Evolutionary conservation across 2,329 filamentous ascomycete species (phyloP).

Genomic region (Exophiala alcalophila): DNA sequence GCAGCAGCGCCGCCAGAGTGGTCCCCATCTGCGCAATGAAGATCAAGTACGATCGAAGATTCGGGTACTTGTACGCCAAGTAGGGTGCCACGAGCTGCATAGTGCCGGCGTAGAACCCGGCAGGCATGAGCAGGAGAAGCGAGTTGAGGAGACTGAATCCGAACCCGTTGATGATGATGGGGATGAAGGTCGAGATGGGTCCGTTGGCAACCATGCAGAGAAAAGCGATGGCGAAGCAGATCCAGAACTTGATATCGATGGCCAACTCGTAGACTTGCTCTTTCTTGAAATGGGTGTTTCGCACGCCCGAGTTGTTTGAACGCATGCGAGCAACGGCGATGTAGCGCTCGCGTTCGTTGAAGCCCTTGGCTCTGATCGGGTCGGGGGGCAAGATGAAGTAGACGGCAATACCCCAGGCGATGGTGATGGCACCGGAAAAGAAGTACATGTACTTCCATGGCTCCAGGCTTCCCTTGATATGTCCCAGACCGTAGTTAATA

Average conservation of each 20-base stretch:
- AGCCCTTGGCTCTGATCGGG: slow-evolving; percentile 65
- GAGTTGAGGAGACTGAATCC: slow-evolving; percentile 62
- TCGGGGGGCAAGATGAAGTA: slow-evolving; percentile 64
- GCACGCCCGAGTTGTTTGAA: slow-evolving; percentile 61
- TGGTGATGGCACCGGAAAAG: slow-evolving; percentile 60
- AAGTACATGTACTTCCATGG: slow-evolving; percentile 71
- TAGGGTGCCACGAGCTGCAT: slow-evolving; percentile 42
- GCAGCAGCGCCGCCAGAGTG: slow-evolving; percentile 41
- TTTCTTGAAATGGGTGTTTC: slow-evolving; percentile 59
- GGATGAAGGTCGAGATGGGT: slow-evolving; percentile 66
- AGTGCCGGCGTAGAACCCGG: slow-evolving; percentile 39
- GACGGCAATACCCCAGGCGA: slow-evolving; percentile 55
- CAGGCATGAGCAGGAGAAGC: slow-evolving; percentile 58
- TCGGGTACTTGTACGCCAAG: slow-evolving; percentile 39
- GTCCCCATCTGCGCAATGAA: slow-evolving; percentile 43
- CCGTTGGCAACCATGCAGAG: slow-evolving; percentile 68
- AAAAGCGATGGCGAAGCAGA: slow-evolving; percentile 65
- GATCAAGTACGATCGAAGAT: slow-evolving; percentile 41
- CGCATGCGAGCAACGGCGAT: slow-evolving; percentile 63
- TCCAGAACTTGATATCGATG: slow-evolving; percentile 60
- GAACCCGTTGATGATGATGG: slow-evolving; percentile 68
- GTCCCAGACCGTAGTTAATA: slow-evolving; percentile 65
- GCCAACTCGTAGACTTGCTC: slow-evolving; percentile 57
- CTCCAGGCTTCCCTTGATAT: slow-evolving; percentile 56
- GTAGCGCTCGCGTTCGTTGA: slow-evolving; percentile 60